Percentiles rank a stretch among this genome's conserved stretches.
Conservation (phyloP, 73 alveolate species). For the Symbiodinium pilosum region DNA sequence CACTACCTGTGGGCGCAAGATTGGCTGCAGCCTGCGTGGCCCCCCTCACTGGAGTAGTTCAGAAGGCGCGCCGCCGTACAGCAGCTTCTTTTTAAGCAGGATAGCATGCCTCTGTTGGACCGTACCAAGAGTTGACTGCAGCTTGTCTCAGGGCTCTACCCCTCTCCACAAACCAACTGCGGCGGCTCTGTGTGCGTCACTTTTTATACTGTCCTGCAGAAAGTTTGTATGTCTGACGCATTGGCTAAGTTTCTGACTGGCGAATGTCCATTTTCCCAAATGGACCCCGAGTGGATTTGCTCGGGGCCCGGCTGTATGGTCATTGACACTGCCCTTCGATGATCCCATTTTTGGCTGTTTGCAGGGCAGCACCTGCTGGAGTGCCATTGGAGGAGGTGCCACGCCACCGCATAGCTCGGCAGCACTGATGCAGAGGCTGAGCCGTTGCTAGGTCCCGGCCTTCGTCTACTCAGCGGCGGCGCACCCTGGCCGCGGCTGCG, state of each 20-base stretch:
- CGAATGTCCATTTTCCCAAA: slow-evolving; percentile 53
- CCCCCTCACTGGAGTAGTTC: slow-evolving; percentile 59
- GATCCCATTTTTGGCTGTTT: too few species aligned
- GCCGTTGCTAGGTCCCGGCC: slow-evolving; percentile 11
- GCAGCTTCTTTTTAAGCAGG: too few species aligned
- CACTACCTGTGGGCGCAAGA: slow-evolving; percentile 35
- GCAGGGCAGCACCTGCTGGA: background rate
- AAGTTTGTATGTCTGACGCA: too few species aligned
- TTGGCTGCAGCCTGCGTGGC: slow-evolving; percentile 61
- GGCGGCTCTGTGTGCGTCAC: slow-evolving; percentile 52
- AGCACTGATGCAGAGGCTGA: too few species aligned
- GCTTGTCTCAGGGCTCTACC: slow-evolving; percentile 17
- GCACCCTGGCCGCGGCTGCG: slow-evolving; percentile 24
- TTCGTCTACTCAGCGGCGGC: slow-evolving; percentile 57
- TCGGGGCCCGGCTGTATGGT: too few species aligned
- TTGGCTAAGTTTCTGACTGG: slow-evolving; percentile 14
- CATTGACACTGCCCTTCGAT: too few species aligned
- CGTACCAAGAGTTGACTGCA: too few species aligned
- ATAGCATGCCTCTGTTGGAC: too few species aligned
- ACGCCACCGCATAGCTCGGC: too few species aligned
- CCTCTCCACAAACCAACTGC: slow-evolving; percentile 20
- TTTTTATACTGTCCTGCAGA: too few species aligned
- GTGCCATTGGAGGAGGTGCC: background rate
- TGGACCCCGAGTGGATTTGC: slow-evolving; percentile 68
- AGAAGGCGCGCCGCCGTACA: slow-evolving; percentile 46